Evolutionary conservation across 2,329 filamentous ascomycete genomes (phyloP), one percentile per base, ranked within the genome.

Genomic region (Paraconiothyrium brasiliense): DNA sequence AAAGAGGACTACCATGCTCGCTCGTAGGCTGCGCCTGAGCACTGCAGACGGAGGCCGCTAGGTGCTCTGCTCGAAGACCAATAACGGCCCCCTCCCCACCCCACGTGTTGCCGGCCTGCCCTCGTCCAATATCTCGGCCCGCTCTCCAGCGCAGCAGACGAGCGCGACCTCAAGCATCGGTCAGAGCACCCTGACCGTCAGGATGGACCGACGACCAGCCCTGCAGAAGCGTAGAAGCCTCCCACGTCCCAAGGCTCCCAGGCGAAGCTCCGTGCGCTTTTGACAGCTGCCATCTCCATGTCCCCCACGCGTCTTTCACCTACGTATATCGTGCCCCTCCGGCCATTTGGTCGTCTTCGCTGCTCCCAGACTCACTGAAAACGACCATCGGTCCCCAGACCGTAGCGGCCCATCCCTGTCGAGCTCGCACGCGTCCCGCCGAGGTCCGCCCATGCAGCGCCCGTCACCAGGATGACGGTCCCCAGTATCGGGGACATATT

Each of bases 401-500:
- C 27, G 14, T 24, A 16, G 10, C 20, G 46, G 41, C 46, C 41
- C 50, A 51, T 39, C 47, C 48, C 51, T 54, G 54, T 48, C 47
- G 44, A 43, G 37, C 44, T 59, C 37, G 48, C 54, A 54, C 30
- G 30, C 52, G 30, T 30, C 24, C 39, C 11, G 48, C 54, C 43
- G 22, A 13, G 24, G 20, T 24, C 64, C 52, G 41, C 32, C 30
- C 61, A 70, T 69, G 67, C 55, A 57, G 44, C 55, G 4, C 34
- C 47, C 35, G 43, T 44, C 50, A 43, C 58, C 59, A 67, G 58
- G 30, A 79, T 78, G 76, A 58, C 72, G 55, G 69, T 76, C 61
- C 76, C 74, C 59, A 79, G 64, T 32, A 71, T 77, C 60, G 81
- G 81, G 59, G 81, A 83, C 70, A 80, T 83, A 22, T 66, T 83